Percentiles rank a stretch among this genome's conserved stretches.
Evolutionary conservation across 108 stramenopile species (phyloP).

Genomic region (Parmales sp.): DNA sequence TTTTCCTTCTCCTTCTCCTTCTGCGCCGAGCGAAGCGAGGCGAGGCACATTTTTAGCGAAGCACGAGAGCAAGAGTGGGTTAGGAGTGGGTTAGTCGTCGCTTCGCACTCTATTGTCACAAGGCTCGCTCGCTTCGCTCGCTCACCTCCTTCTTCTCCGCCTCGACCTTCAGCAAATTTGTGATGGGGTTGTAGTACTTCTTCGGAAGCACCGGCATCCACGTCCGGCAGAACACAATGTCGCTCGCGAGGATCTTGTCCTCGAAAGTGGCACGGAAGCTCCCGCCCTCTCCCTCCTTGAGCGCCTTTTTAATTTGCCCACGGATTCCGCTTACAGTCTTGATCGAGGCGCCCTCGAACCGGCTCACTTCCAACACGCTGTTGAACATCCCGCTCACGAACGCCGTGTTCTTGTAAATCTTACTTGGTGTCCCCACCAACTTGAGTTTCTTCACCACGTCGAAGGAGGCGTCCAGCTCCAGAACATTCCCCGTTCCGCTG

Average conservation of each 20-base stretch:
- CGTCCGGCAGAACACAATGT: slow-evolving; percentile 90
- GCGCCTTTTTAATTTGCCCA: slow-evolving; percentile 87
- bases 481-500: slow-evolving; percentile 78
- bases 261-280: slow-evolving; percentile 96
- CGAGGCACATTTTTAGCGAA: too few species aligned
- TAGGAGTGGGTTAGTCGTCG: too few species aligned
- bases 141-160: too few species aligned
- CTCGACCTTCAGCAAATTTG: slow-evolving; percentile 47
- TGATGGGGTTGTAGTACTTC: slow-evolving; percentile 92
- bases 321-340: slow-evolving; percentile 94
- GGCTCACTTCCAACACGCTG: slow-evolving; percentile 87
- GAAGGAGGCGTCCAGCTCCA: slow-evolving; percentile 87
- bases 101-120: too few species aligned
- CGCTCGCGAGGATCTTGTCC: slow-evolving; percentile 92
- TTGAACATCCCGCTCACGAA: slow-evolving; percentile 99
- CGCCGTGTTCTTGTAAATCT: slow-evolving; percentile 94
- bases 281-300: slow-evolving; percentile 74
- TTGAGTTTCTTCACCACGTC: slow-evolving; percentile 96
- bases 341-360: slow-evolving; percentile 85
- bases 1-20: too few species aligned
- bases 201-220: slow-evolving; percentile 94
- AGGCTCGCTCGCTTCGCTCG: too few species aligned
- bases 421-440: slow-evolving; percentile 88
- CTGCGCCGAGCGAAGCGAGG: too few species aligned
- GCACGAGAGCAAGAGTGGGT: too few species aligned